Base-by-base conservation (phyloP, 2,329 filamentous ascomycete species). In the Ophiosphaerella narmari region DNA sequence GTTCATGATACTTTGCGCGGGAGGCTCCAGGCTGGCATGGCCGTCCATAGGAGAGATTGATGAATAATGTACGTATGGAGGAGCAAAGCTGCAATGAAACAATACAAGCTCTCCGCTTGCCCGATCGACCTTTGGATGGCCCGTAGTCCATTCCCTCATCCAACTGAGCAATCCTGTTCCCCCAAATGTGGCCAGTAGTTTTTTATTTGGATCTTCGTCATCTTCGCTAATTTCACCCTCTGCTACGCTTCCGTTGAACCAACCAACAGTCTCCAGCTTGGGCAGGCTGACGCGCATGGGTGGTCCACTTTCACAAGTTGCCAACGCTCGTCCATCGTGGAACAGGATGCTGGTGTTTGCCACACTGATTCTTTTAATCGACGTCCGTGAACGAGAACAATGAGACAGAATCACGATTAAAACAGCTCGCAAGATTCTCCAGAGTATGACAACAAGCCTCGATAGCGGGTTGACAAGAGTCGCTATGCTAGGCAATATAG, bases 121-220 rank as follows among this genome's bases (percentile, higher is more conserved):
- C 0, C 82, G 82, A 57, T 90, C 87, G 42, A 90, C 80, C 54
- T 85, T 83, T 6, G 87, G 87, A 66, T 88, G 85, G 16, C 83
- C 84, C 1, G 86, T 89, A 0, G 86, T 87, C 86, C 85, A 89
- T 66, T 89, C 86, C 55, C 80, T 82, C 81, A 89, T 85, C 63
- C 83, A 88, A 33, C 79, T 78, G 21, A 85, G 64, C 2, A 82
- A 54, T 0, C 84, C 83, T 1, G 75, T 65, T 7, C 83, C 84
- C 4, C 84, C 83, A 56, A 87, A 83, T 24, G 45, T 48, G 6
- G 13, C 14, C 32, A 3, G 53, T 45, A 14, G 49, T 47, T 7
- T 43, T 24, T 23, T 50, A 39, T 14, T 52, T 40, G 24, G 13
- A 1, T 71, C 56, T 18, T 4, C 41, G 21, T 36, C 70, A 43